Percentiles rank a stretch among this genome's conserved stretches.
Evolutionary conservation across 2,329 filamentous ascomycete species (phyloP).

Genomic region (Trichoderma breve): DNA sequence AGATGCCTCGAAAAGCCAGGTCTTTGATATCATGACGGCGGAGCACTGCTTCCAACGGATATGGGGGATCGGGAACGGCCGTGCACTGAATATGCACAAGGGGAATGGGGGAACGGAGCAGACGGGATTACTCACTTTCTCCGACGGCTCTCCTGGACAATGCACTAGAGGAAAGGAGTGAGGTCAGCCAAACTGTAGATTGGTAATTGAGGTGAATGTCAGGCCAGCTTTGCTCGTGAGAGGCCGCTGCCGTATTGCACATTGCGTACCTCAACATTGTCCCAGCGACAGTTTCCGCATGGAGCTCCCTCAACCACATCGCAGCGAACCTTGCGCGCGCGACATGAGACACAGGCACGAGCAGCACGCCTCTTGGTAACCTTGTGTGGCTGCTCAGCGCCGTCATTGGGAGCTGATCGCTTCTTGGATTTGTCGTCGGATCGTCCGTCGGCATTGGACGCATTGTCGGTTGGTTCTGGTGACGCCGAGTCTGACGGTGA

Average conservation of each 20-base stretch:
- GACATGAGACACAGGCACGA: slow-evolving; percentile 84
- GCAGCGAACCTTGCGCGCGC: slow-evolving; percentile 86
- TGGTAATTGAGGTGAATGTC: not conserved
- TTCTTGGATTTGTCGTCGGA: slow-evolving; percentile 33
- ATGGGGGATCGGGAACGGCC: not conserved
- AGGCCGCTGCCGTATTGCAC: not conserved
- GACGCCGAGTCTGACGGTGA: slow-evolving; percentile 18
- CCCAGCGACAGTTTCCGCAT: slow-evolving; percentile 82
- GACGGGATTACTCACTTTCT: slow-evolving; percentile 65
- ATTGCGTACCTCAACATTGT: slow-evolving; percentile 61
- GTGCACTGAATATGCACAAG: not conserved
- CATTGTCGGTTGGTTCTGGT: slow-evolving; percentile 10
- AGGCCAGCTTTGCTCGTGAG: not conserved
- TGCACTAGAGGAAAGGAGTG: slow-evolving; percentile 45
- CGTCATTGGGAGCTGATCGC: slow-evolving; percentile 32
- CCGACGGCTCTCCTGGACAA: slow-evolving; percentile 77
- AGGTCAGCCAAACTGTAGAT: slow-evolving; percentile 3
- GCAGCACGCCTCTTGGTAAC: slow-evolving; percentile 79
- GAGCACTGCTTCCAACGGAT: not conserved
- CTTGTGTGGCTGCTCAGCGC: slow-evolving; percentile 42
- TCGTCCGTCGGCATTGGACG: not conserved
- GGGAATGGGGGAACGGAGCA: not conserved
- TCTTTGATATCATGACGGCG: not conserved
- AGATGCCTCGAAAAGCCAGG: not conserved
- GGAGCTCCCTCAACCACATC: slow-evolving; percentile 88